Conservation (phyloP, 23 red algal species). For the Gracilaria gracilis region DNA sequence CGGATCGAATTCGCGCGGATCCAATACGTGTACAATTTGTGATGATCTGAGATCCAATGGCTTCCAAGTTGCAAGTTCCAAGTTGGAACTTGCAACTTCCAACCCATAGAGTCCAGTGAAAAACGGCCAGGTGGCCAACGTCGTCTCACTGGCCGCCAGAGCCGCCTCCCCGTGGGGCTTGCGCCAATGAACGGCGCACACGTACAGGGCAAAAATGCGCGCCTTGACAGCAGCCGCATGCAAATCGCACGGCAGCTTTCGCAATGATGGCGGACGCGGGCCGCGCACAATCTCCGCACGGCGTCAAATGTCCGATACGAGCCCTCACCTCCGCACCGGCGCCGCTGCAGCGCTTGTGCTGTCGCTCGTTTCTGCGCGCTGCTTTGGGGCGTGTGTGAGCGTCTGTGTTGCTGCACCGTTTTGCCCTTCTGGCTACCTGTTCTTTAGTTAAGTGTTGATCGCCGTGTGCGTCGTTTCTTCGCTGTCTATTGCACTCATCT, state of each 20-base stretch:
- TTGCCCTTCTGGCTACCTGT: not conserved
- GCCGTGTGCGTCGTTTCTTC: not conserved
- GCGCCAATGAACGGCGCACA: not conserved
- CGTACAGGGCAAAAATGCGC: not conserved
- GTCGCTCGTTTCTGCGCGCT: not conserved
- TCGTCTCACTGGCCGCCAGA: not conserved
- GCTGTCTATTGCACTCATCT: no score
- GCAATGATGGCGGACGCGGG: not conserved
- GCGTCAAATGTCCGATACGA: not conserved
- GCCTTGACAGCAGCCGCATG: not conserved
- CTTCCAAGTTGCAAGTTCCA: no score
- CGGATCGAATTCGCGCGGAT: not conserved
- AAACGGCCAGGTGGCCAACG: not conserved
- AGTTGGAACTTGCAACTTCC: no score
- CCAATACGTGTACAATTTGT: not conserved
- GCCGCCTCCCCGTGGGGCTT: not conserved
- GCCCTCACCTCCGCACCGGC: not conserved
- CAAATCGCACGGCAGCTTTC: not conserved
- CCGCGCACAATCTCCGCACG: conserved; percentile 3
- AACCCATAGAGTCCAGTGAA: not conserved
- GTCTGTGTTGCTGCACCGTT: not conserved
- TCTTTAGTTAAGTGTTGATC: not conserved
- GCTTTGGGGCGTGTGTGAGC: not conserved
- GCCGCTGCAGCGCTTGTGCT: not conserved
- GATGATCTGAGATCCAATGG: no score